These are phyloP conservation scores for Colletotrichum tofieldiae DNA, from an alignment of 2,329 filamentous ascomycete genomes.

Conservation along the genomic window DNA sequence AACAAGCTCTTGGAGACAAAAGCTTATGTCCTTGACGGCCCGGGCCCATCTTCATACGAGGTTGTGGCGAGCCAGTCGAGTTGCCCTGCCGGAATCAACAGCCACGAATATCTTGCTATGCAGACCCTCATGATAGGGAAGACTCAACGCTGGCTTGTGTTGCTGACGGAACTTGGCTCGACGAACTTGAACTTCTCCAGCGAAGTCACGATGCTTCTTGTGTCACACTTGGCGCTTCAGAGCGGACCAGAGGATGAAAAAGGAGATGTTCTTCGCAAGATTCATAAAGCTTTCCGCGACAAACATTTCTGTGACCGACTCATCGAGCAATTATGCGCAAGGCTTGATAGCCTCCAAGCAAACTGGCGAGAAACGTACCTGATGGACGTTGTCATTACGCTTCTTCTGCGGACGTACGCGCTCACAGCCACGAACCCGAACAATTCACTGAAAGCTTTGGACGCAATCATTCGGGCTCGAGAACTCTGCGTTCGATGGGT, in stretches of 20 bases:
- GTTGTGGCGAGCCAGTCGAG: slow-evolving; percentile 64
- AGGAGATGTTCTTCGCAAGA: slow-evolving; percentile 56
- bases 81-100: slow-evolving; percentile 62
- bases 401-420: slow-evolving; percentile 60
- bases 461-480: slow-evolving; percentile 60
- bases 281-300: slow-evolving; percentile 68
- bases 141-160: slow-evolving; percentile 63
- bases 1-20: slow-evolving; percentile 46
- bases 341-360: slow-evolving; percentile 60
- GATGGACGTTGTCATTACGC: slow-evolving; percentile 71
- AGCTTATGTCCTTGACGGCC: slow-evolving; percentile 50
- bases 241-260: slow-evolving; percentile 62
- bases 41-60: slow-evolving; percentile 68
- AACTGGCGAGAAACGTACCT: slow-evolving; percentile 73
- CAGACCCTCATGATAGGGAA: slow-evolving; percentile 64
- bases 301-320: slow-evolving; percentile 64
- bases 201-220: slow-evolving; percentile 62
- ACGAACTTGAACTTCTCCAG: slow-evolving; percentile 73
- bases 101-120: slow-evolving; percentile 69
- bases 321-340: slow-evolving; percentile 59
- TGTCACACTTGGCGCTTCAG: slow-evolving; percentile 69
- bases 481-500: slow-evolving; percentile 66
- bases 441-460: slow-evolving; percentile 43
- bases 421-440: slow-evolving; percentile 39
- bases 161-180: slow-evolving; percentile 66